These are phyloP conservation scores for Casuarina equisetifolia DNA, from an alignment of 306 rosid species.

Conservation along the genomic window DNA sequence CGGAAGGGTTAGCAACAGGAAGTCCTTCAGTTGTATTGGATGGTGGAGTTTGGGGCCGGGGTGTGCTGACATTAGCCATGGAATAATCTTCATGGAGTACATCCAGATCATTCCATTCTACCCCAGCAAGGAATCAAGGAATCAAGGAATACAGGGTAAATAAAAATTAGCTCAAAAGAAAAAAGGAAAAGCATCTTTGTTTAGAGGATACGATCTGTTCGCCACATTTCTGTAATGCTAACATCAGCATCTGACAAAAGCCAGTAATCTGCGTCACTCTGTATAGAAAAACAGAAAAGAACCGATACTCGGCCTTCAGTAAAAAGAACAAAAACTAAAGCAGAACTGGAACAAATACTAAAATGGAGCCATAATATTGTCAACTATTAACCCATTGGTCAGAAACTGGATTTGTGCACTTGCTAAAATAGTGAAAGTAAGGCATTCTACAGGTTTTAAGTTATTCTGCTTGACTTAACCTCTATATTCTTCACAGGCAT, in stretches of 20 bases:
- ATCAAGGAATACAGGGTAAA: conserved; percentile 11
- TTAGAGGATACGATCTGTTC: conserved; percentile 72
- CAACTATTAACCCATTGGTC: neutral
- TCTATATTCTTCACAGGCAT: neutral
- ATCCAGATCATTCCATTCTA: conserved; percentile 73
- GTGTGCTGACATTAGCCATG: conserved; percentile 37
- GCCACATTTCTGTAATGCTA: conserved; percentile 95
- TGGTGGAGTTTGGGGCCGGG: conserved; percentile 45
- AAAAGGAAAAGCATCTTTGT: conserved; percentile 13
- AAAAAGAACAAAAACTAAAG: neutral
- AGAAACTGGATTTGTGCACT: neutral
- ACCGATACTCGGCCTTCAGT: neutral
- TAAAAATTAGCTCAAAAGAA: neutral
- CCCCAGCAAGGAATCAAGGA: conserved; percentile 58
- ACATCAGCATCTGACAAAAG: conserved; percentile 83
- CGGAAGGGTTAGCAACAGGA: conserved; percentile 47
- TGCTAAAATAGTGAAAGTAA: neutral
- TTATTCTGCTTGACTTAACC: neutral
- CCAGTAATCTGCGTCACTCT: conserved; percentile 97
- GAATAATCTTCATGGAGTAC: conserved; percentile 55
- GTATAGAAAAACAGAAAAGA: conserved; percentile 25
- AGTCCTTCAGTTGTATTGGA: conserved; percentile 46
- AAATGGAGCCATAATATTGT: neutral
- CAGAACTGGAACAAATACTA: neutral
- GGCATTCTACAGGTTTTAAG: neutral